A percentile compares a stretch with the other conserved stretches of the same genome.
These are phyloP conservation scores for Xylariomycetidae sp. DNA, from an alignment of 2,329 filamentous ascomycete species.

Conservation along the genomic window DNA sequence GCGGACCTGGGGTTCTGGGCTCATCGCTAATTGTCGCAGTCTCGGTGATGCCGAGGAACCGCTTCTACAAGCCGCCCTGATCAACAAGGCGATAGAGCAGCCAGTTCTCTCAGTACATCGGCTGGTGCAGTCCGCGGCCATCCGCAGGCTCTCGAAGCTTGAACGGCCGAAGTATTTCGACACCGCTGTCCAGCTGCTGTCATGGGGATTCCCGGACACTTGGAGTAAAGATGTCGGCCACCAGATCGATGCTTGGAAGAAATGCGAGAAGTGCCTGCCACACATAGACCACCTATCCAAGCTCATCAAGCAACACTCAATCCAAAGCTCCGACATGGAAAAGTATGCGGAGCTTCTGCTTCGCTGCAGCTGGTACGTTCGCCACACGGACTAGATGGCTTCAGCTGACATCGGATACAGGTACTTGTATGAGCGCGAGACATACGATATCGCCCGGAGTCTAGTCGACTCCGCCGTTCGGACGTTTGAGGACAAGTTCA, in stretches of 20 bases:
- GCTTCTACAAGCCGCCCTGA: conserved; percentile 15
- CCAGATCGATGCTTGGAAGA: conserved; percentile 20
- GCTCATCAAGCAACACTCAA: conserved; percentile 12
- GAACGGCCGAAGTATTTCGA: conserved; percentile 16
- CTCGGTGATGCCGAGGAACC: conserved; percentile 14
- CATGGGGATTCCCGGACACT: conserved; percentile 21
- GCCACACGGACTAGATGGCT: background rate
- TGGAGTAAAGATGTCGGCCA: conserved; percentile 20
- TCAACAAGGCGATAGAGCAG: conserved; percentile 13
- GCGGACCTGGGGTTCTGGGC: too few relatives aligned
- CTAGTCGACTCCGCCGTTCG: conserved; percentile 19
- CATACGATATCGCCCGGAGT: conserved; percentile 17
- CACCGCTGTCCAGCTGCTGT: conserved; percentile 16
- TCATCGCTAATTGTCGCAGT: conserved; percentile 5
- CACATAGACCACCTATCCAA: conserved; percentile 22
- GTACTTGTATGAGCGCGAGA: conserved; percentile 28
- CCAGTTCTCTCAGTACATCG: conserved; percentile 18
- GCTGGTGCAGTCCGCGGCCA: conserved; percentile 16
- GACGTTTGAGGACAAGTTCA: conserved; percentile 18
- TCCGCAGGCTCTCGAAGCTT: conserved; percentile 6
- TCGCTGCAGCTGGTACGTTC: conserved; percentile 18
- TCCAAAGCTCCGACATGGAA: conserved; percentile 7
- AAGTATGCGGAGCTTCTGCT: conserved; percentile 21
- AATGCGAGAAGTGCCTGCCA: conserved; percentile 23
- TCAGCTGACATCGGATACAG: background rate